phyloP scores from a whole-genome alignment of 805 yeast genomes.

The Ogataea ganodermae region DNA sequence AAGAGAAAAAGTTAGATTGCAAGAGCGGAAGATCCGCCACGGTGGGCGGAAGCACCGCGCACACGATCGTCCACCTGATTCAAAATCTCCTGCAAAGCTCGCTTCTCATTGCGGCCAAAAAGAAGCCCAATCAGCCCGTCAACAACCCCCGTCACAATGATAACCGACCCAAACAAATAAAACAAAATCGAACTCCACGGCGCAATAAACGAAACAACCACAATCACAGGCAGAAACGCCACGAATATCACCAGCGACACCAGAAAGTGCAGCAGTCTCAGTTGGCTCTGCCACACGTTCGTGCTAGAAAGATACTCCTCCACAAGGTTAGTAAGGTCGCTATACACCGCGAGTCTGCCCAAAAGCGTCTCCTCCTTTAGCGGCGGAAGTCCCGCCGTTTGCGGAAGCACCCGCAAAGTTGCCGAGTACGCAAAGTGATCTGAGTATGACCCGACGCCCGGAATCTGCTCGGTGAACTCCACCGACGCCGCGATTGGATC shows the following conservation, averaged over 20 bases:
- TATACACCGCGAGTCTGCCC: constrained; percentile 39
- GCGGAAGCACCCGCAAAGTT: constrained; percentile 37
- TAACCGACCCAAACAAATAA: constrained; percentile 52
- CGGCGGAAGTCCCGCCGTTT: not conserved
- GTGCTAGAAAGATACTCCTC: constrained; percentile 50
- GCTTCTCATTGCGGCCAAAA: constrained; percentile 76
- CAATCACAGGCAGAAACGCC: constrained; percentile 54
- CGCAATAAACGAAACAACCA: constrained; percentile 56
- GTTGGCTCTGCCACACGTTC: constrained; percentile 56
- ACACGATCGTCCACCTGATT: constrained; percentile 54
- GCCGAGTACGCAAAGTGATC: constrained; percentile 88
- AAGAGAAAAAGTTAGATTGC: not conserved
- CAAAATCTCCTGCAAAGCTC: constrained; percentile 77
- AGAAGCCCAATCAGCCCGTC: constrained; percentile 78
- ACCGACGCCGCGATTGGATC: constrained; percentile 65
- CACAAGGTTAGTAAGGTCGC: constrained; percentile 51
- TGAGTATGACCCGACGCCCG: constrained; percentile 73
- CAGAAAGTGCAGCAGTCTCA: constrained; percentile 69
- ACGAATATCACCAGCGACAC: constrained; percentile 53
- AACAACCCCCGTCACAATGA: constrained; percentile 66
- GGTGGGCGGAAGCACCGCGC: not conserved
- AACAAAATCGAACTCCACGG: constrained; percentile 71
- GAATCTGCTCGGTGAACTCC: constrained; percentile 68
- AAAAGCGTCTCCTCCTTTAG: constrained; percentile 2
- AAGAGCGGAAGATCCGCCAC: too few species aligned